Evolutionary conservation across 805 yeast genomes (phyloP), one percentile per base, ranked within the genome.

Genomic region (Teunomyces stri): DNA sequence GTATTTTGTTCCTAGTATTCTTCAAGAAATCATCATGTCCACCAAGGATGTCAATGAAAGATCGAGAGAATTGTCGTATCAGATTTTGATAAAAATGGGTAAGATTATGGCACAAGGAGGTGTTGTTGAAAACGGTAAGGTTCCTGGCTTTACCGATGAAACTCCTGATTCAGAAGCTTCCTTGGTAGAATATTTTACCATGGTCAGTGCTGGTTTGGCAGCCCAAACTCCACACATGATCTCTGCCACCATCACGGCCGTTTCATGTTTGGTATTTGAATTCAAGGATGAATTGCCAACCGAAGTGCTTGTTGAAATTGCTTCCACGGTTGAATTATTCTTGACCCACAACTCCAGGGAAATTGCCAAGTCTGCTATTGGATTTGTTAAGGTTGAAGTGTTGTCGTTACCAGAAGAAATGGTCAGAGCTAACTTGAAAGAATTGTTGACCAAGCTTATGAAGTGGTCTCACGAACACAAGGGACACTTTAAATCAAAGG

Each of bases 391-490:
- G 67, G 92, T 92, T 43, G 88, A 92, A 55, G 84, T 89, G 10
- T 75, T 91, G 51, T 80, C 89, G 15, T 76, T 94, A 47, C 96
- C 97, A 11, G 86, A 80, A 51, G 96, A 87, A 18, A 61, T 84
- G 55, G 82, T 94, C 46, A 78, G 77, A 55, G 76, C 82, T 6
- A 83, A 84, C 55, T 78, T 92, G 57, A 75, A 75, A 29, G 83
- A 79, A 9, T 69, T 94, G 44, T 71, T 94, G 45, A 74, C 79
- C 21, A 85, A 87, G 57, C 76, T 94, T 59, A 75, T 94, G 79
- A 82, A 83, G 51, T 91, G 97, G 94, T 89, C 97, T 36, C 94
- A 89, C 64, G 97, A 91, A 64, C 97, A 92, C 68, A 89, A 89
- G 60, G 95, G 96, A 42, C 96, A 90, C 62, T 94, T 94, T 78